A percentile compares a stretch with the other conserved stretches of the same genome.
Evolutionary conservation across 768 basidiomycete genomes (phyloP).

Genomic region (Suillus spraguei): DNA sequence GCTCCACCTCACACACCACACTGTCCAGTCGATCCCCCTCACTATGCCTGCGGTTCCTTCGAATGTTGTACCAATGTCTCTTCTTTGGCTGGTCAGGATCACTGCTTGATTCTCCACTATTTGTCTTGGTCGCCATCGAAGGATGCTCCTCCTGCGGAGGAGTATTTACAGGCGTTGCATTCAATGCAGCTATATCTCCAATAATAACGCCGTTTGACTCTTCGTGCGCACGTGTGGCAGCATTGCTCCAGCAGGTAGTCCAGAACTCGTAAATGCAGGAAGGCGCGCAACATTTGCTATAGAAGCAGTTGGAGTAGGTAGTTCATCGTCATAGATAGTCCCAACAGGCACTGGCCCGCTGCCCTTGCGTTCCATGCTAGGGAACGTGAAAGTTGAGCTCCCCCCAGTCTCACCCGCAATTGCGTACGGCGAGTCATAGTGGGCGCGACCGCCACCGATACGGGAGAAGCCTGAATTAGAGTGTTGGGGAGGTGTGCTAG

Average conservation of each 20-base stretch:
- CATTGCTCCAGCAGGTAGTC: constrained; percentile 64
- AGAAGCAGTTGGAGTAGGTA: constrained; percentile 54
- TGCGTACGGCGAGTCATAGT: constrained; percentile 85
- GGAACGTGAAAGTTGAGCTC: constrained; percentile 67
- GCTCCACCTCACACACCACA: constrained; percentile 18
- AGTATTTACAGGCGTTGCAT: constrained; percentile 17
- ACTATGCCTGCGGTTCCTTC: constrained; percentile 61
- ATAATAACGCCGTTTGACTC: constrained; percentile 90
- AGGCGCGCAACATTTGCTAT: constrained; percentile 48
- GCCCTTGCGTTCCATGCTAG: constrained; percentile 54
- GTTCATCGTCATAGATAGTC: constrained; percentile 38
- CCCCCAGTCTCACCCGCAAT: constrained; percentile 45
- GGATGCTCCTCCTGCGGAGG: constrained; percentile 23
- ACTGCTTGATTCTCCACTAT: constrained; percentile 27
- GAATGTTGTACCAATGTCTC: constrained; percentile 71
- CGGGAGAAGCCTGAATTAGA: constrained; percentile 75
- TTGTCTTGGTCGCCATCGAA: constrained; percentile 22
- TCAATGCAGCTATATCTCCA: constrained; percentile 42
- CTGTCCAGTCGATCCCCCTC: constrained; percentile 46
- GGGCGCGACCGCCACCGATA: constrained; percentile 85
- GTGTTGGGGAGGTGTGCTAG: constrained; percentile 30
- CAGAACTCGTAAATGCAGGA: constrained; percentile 33
- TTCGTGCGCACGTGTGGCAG: constrained; percentile 72
- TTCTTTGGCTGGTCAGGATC: constrained; percentile 55
- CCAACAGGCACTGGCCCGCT: constrained; percentile 23